These are phyloP conservation scores for Zarea fungicola DNA, from an alignment of 2,329 filamentous ascomycete genomes.

Conservation along the genomic window DNA sequence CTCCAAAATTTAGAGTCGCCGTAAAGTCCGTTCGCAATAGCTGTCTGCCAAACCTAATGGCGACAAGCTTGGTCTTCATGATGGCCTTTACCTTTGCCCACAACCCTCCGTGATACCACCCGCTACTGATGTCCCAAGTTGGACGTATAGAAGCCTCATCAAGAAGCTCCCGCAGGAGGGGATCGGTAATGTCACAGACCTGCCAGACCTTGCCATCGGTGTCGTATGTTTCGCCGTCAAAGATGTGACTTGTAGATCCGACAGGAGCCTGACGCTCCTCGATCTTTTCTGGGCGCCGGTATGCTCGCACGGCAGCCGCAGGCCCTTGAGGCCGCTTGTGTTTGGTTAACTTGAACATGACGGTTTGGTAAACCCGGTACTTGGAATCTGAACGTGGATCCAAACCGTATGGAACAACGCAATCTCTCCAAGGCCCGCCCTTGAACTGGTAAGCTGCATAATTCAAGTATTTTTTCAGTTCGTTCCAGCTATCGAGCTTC, in stretches of 20 bases:
- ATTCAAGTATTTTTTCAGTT: conserved; percentile 69
- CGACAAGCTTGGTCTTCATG: conserved; percentile 80
- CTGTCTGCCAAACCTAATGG: conserved; percentile 52
- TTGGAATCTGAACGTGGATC: conserved; percentile 75
- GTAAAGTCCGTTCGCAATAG: conserved; percentile 37
- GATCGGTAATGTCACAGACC: conserved; percentile 85
- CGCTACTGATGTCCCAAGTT: conserved; percentile 60
- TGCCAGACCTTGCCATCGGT: conserved; percentile 90
- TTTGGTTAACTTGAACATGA: conserved; percentile 72
- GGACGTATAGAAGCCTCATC: conserved; percentile 54
- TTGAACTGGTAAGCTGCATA: conserved; percentile 91
- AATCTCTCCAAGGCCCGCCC: conserved; percentile 86
- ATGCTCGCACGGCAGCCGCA: conserved; percentile 25
- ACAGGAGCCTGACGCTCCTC: conserved; percentile 28
- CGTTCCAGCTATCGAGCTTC: conserved; percentile 46
- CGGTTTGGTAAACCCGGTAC: conserved; percentile 79
- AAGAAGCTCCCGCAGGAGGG: conserved; percentile 62
- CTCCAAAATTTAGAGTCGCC: conserved; percentile 29
- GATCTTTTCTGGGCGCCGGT: conserved; percentile 27
- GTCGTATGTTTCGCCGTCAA: conserved; percentile 71
- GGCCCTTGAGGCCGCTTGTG: conserved; percentile 40
- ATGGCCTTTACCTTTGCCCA: conserved; percentile 80
- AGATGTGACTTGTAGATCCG: conserved; percentile 59
- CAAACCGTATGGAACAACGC: conserved; percentile 76
- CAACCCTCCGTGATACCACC: conserved; percentile 80